Evolutionary conservation across 805 yeast species (phyloP).

Genomic region (Maudiozyma bulderi): DNA sequence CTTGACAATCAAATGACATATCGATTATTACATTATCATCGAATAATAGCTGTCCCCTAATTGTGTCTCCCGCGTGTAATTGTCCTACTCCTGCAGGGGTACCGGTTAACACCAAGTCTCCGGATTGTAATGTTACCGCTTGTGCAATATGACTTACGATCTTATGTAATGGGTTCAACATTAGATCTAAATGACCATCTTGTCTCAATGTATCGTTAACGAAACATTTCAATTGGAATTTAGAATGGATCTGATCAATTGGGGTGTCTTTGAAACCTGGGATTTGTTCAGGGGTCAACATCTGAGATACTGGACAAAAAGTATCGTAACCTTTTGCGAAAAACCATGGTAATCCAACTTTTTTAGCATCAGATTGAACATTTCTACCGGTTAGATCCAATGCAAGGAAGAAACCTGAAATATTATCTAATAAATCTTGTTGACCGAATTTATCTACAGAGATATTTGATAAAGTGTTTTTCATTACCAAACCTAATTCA

Average conservation of each 20-base stretch:
- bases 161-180: conserved; percentile 81
- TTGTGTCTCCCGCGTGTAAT: conserved; percentile 65
- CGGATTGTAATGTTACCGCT: conserved; percentile 85
- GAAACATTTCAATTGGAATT: conserved; percentile 20
- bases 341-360: conserved; percentile 92
- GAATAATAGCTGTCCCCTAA: conserved; percentile 52
- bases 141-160: conserved; percentile 71
- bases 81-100: conserved; percentile 97
- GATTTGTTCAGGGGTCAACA: conserved; percentile 56
- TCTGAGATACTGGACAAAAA: conserved; percentile 74
- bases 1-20: conserved; percentile 30
- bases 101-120: conserved; percentile 88
- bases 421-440: conserved; percentile 63
- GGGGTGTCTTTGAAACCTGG: conserved; percentile 41
- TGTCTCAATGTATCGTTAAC: conserved; percentile 69
- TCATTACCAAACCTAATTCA: conserved; percentile 75
- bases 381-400: conserved; percentile 93
- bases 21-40: conserved; percentile 49
- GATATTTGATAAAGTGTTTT: conserved; percentile 51
- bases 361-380: conserved; percentile 89
- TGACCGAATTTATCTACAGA: conserved; percentile 46
- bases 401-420: conserved; percentile 82
- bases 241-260: conserved; percentile 33
- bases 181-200: conserved; percentile 64
- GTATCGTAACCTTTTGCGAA: conserved; percentile 97